Evolutionary conservation across 1,284 basidiomycete genomes (phyloP), one percentile per base, ranked within the genome.

Genomic region (Ustilago esculenta): DNA sequence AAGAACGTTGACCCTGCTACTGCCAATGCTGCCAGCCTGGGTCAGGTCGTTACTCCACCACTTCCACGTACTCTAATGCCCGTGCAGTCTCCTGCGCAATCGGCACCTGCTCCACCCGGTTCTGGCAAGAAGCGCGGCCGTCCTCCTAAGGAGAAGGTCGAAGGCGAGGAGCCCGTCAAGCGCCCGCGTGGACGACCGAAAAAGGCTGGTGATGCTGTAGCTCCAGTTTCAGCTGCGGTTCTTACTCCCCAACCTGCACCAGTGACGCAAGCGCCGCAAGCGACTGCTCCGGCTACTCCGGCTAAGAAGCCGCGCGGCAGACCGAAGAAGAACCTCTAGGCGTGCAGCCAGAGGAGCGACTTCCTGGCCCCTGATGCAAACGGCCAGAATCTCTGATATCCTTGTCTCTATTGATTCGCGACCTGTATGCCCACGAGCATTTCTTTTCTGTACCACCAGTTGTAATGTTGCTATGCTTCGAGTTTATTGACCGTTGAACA

Each of bases 121-220:
- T 51, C 52, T 15, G 48, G 48, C 30, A 65, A 70, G 45, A 70
- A 70, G 50, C 51, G 60, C 15, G 60, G 55, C 3, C 66, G 66
- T 23, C 60, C 60, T 44, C 56, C 59, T 35, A 69, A 64, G 48
- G 58, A 56, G 43, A 57, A 60, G 33, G 30, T 29, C 4, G 54
- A 59, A 39, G 51, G 51, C 15, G 42, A 46, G 36, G 59, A 63
- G 43, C 24, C 54, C 8, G 32, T n/a, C 40, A 70, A 70, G 58
- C 61, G 59, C 34, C 60, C 60, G 20, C 58, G 66, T 14, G 66
- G 66, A 21, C 66, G 66, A 20, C 66, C 65, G 50, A 53, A 57
- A 35, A 68, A 68, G 54, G 23, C 44, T 24, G 54, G 52, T 21
- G 54, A 35, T 8, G 65, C 29, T 18, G 47, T 42, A 23, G 34